Conservation (phyloP, 768 basidiomycete species). For the Leccinellum luteum region DNA sequence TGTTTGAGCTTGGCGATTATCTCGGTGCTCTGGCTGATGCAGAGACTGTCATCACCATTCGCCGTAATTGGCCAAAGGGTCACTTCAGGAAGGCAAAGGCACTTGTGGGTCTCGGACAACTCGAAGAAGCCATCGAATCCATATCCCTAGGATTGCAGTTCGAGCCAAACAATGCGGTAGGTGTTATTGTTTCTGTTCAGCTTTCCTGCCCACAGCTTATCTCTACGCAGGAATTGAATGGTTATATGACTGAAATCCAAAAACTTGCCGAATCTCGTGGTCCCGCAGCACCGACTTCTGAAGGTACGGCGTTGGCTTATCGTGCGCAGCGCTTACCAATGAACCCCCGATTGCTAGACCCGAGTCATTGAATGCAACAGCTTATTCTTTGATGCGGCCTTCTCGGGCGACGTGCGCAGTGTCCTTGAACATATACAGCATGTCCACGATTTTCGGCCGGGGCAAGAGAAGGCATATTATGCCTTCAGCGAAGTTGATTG, state of each 20-base stretch:
- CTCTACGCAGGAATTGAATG: conserved; percentile 27
- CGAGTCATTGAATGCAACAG: conserved; percentile 8
- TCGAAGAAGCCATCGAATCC: conserved; percentile 79
- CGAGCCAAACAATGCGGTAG: conserved; percentile 65
- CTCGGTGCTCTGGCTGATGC: conserved; percentile 84
- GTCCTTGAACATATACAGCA: conserved; percentile 14
- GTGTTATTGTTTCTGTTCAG: conserved; percentile 10
- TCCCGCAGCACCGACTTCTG: background rate
- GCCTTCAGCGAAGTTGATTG: conserved; percentile 13
- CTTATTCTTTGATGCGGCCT: background rate
- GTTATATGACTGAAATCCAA: conserved; percentile 30
- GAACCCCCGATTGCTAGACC: background rate
- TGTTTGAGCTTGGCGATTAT: conserved; percentile 71
- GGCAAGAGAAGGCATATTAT: conserved; percentile 10
- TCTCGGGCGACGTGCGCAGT: conserved; percentile 12
- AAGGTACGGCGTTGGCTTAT: background rate
- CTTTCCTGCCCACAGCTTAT: conserved; percentile 9
- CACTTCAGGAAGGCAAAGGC: conserved; percentile 95
- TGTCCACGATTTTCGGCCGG: conserved; percentile 5
- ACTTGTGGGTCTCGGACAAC: conserved; percentile 63
- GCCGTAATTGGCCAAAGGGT: conserved; percentile 91
- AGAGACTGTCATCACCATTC: conserved; percentile 81
- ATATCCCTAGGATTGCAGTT: conserved; percentile 81
- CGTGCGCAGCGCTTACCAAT: background rate
- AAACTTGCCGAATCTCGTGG: conserved; percentile 21